Conservation (phyloP, 2,329 filamentous ascomycete species). For the Celoporthe dispersa region DNA sequence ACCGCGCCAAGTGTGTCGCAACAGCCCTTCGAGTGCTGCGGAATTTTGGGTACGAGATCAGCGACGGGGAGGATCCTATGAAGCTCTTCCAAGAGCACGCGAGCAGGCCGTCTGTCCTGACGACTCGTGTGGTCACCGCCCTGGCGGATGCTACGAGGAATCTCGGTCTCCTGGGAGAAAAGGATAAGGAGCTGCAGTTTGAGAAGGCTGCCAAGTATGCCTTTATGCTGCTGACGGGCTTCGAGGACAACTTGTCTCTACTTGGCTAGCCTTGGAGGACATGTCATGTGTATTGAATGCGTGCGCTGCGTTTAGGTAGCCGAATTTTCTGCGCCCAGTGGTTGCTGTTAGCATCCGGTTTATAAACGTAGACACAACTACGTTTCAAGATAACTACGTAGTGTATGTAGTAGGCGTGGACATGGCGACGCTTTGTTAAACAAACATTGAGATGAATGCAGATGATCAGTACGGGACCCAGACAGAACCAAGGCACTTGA, state of each 20-base stretch:
- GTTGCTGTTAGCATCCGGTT: neutral
- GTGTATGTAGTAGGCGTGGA: no score
- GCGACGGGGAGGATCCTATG: neutral
- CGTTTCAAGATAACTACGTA: no score
- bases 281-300: neutral
- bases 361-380: neutral
- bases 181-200: neutral
- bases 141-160: neutral
- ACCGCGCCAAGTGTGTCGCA: constrained; percentile 18
- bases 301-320: neutral
- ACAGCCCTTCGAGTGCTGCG: neutral
- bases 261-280: neutral
- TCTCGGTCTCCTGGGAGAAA: neutral
- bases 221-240: neutral
- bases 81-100: neutral
- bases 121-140: neutral
- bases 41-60: neutral
- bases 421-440: no score
- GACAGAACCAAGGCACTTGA: no score
- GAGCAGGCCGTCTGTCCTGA: neutral
- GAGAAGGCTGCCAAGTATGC: neutral
- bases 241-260: neutral
- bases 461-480: no score
- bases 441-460: no score
- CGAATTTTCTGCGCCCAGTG: no score